Evolutionary conservation across 2,329 filamentous ascomycete genomes (phyloP).

Genomic region (Talaromyces sp.): DNA sequence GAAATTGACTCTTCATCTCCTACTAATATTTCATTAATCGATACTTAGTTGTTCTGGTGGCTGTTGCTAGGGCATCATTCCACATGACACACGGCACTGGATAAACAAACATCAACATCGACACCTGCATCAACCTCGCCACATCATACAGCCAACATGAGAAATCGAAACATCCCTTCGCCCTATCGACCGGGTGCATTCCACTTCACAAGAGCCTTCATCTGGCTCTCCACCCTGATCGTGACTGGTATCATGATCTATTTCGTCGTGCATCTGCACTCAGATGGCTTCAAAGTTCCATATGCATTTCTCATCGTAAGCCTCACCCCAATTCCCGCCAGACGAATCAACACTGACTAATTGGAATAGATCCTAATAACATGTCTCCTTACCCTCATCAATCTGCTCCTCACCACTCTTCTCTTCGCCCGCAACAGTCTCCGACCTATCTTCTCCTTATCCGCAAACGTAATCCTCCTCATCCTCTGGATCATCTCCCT

Average conservation of each 20-base stretch:
- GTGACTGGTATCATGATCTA: slow-evolving; percentile 54
- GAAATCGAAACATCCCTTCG: slow-evolving; percentile 35
- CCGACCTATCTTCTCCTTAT: slow-evolving; percentile 50
- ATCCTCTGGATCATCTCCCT: slow-evolving; percentile 54
- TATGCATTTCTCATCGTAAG: slow-evolving; percentile 60
- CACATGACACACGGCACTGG: background rate
- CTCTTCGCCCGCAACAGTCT: slow-evolving; percentile 53
- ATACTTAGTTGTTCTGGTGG: background rate
- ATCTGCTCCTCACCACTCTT: slow-evolving; percentile 47
- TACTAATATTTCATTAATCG: background rate
- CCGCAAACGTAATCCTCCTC: slow-evolving; percentile 48
- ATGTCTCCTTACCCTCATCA: slow-evolving; percentile 51
- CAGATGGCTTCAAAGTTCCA: slow-evolving; percentile 52
- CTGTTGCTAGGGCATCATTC: background rate
- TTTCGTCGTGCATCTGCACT: slow-evolving; percentile 54
- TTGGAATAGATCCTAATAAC: slow-evolving; percentile 48
- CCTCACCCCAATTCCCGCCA: background rate
- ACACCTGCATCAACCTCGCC: background rate
- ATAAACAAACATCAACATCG: slow-evolving; percentile 3
- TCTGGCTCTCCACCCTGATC: slow-evolving; percentile 52
- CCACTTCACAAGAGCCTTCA: slow-evolving; percentile 35
- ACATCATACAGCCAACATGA: slow-evolving; percentile 25
- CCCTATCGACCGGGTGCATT: slow-evolving; percentile 40
- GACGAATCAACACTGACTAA: background rate
- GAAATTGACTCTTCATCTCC: background rate